phyloP scores from a whole-genome alignment of 1,284 basidiomycete species.

The Cronartium ribicola region DNA sequence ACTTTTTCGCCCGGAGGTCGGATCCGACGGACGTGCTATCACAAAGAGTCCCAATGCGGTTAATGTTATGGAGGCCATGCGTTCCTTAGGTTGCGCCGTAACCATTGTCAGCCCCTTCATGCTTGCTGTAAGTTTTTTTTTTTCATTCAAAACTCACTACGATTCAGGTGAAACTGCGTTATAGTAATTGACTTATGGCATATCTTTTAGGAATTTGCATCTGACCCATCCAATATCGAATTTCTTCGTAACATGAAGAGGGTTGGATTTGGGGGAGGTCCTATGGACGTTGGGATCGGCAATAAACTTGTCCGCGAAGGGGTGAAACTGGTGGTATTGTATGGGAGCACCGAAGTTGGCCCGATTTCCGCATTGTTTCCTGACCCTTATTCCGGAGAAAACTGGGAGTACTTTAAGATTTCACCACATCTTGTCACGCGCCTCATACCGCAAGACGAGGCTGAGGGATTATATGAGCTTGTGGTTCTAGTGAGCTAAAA shows the following conservation, averaged over 20 bases:
- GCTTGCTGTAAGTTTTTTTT: background rate
- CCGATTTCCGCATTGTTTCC: background rate
- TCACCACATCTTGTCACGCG: background rate
- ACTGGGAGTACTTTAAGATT: constrained; percentile 4
- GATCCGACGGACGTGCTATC: background rate
- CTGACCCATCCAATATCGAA: background rate
- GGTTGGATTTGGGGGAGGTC: constrained; percentile 12
- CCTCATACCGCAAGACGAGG: background rate
- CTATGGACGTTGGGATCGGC: background rate
- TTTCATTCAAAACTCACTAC: too few species aligned
- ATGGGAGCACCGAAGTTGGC: constrained; percentile 10
- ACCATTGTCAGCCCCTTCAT: constrained; percentile 7
- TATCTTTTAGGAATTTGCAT: background rate
- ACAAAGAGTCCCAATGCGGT: background rate
- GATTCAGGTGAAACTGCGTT: too few species aligned
- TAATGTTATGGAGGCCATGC: background rate
- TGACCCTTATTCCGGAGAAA: background rate
- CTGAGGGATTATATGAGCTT: background rate
- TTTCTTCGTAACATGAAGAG: background rate
- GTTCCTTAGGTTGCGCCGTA: too few species aligned
- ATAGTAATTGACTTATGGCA: too few species aligned
- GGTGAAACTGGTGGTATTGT: background rate
- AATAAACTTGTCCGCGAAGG: background rate
- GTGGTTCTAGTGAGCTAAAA: background rate
- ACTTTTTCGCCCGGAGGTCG: background rate